Percentiles rank a stretch among this genome's conserved stretches.
Evolutionary conservation across 106 monocot species (phyloP).

Genomic region (Triglochin maritima): DNA sequence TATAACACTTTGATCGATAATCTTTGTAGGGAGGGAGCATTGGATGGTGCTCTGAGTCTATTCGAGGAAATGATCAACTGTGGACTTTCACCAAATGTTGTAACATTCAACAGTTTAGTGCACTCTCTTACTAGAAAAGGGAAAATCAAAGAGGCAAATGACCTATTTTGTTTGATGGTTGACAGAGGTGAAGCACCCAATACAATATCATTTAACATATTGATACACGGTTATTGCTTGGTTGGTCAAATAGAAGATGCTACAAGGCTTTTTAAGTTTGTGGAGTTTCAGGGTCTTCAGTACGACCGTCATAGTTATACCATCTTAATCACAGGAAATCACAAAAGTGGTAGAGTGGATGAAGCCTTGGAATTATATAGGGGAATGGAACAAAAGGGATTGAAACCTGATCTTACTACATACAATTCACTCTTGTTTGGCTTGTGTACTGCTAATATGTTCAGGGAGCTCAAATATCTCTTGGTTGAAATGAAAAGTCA

Average conservation of each 20-base stretch:
- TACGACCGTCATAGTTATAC: neutral
- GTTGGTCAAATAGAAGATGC: no score
- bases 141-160: no score
- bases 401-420: neutral
- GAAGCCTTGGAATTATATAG: neutral
- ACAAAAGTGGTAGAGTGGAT: neutral
- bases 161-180: no score
- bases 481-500: neutral
- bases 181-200: no score
- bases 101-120: slow-evolving; percentile 25
- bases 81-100: slow-evolving; percentile 11
- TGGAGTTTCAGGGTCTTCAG: no score
- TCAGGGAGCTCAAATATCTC: neutral
- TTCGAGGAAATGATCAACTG: slow-evolving; percentile 18
- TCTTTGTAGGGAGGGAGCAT: slow-evolving; percentile 2
- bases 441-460: neutral
- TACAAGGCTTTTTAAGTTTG: no score
- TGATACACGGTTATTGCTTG: no score
- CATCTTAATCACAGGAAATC: neutral
- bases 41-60: slow-evolving; percentile 1
- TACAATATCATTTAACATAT: no score
- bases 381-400: neutral
- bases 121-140: no score
- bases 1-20: slow-evolving; percentile 15
- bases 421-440: neutral